Base-by-base conservation (phyloP, 495 filamentous ascomycete species). In the Neurospora sp. region DNA sequence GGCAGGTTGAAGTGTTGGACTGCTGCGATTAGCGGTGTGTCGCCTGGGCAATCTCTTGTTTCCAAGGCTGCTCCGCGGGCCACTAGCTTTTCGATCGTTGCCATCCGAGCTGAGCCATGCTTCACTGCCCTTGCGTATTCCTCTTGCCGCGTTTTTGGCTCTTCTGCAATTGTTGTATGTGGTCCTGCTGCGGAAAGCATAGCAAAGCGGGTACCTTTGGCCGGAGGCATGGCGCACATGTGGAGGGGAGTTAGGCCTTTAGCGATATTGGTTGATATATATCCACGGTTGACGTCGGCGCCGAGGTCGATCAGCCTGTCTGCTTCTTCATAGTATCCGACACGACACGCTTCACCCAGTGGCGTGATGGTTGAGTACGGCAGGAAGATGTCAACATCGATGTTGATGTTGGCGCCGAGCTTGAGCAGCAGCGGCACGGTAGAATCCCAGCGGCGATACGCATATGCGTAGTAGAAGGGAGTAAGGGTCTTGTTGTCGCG, bases 381-480 rank as follows among this genome's bases (percentile, higher is more conserved):
- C 18, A 82, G 77, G 70, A 76, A 82, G 54, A 82, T 74, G 39
- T 77, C 78, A 18, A 74, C 72, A 35, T 76, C 74, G n/a, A 76
- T 76, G 54, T 84, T 69, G 39, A 84, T 74, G 72, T 81, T 76
- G 54, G 80, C 83, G 27, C 83, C 83, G 3, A 71, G 74, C 10
- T 76, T 39, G 8, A 81, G 72, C 9, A 85, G 77, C 23, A 81
- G 73, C 18, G 79, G 77, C 39, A 84, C 39, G 20, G 78, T 81
- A 6, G 76, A 46, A 20, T 72, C 73, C 80, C 81, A 83, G 9
- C 74, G 80, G 23, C 77, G 75, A 44, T 72, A 39, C n/a, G 76
- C 79, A 41, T 81, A 83, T 23, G 83, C 83, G 60, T 83, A 77
- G 40, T 75, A 79, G 9, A 85, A 73, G 27, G 83, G 82, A 11